Evolutionary conservation across 2,329 filamentous ascomycete genomes (phyloP).

Genomic region (Aureobasidium zeae): DNA sequence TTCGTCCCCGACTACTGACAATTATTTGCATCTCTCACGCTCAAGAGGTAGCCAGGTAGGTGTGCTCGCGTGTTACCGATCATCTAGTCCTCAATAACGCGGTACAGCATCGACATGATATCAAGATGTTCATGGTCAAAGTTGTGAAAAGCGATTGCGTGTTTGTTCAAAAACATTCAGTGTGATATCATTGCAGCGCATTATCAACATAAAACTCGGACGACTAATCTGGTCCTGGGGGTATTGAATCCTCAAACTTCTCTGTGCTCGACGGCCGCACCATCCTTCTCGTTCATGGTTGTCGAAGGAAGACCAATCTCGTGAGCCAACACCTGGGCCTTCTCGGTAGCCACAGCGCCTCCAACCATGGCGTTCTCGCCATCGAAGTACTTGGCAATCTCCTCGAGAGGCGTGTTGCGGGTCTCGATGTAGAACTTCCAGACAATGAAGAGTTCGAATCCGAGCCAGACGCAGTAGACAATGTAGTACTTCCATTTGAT

Average conservation of each 20-base stretch:
- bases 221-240: not conserved
- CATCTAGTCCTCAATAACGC: no score
- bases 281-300: conserved; percentile 20
- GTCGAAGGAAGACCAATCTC: conserved; percentile 22
- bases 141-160: conserved; percentile 6
- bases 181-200: conserved; percentile 2
- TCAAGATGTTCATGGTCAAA: no score
- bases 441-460: conserved; percentile 26
- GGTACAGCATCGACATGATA: no score
- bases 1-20: no score
- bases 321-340: conserved; percentile 22
- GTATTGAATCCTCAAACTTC: conserved; percentile 19
- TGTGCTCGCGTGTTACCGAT: no score
- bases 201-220: conserved; percentile 1
- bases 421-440: conserved; percentile 35
- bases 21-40: no score
- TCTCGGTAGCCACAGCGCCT: conserved; percentile 29
- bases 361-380: conserved; percentile 33
- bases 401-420: conserved; percentile 36
- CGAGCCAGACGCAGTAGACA: conserved; percentile 28
- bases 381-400: conserved; percentile 39
- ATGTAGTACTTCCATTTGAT: conserved; percentile 27
- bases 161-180: not conserved
- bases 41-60: no score
- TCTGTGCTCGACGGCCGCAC: conserved; percentile 21